Base-by-base conservation (phyloP, 306 rosid species). In the Myrica gale region DNA sequence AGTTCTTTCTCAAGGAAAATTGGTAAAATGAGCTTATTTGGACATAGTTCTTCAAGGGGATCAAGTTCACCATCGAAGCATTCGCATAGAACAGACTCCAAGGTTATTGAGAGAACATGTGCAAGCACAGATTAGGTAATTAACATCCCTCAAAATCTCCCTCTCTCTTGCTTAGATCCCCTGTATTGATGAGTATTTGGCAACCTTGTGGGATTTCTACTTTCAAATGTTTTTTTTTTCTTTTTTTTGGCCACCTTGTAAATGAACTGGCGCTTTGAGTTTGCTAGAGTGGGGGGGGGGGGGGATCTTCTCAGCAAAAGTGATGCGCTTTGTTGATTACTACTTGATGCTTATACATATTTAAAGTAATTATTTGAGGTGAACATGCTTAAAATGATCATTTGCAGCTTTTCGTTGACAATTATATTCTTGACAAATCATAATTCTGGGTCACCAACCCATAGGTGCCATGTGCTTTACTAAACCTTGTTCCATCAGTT, bases 41-140 rank as follows among this genome's bases (percentile, higher is more conserved):
- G 89, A 45, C 92, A 92, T 82, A 86, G 84, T 67, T 90, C 97
- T 74, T 92, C 99, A 2, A 87, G 90, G 85, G 98, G 90, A 76
- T 90, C 99, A 51, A 96, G 87, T 83, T 90, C 99, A 74, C 97
- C 98, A 16, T 96, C 99, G 0, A 88, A 75, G 69, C 91, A 96
- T 76, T 92, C 97, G 3, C 88, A 92, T n/a, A 88, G 97, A 86
- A 92, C 98, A 45, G 92, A 90, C 82, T 90, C 98, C 21, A 96
- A 96, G 87, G 97, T 92, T 76, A 88, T 96, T 47, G 94, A 92
- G 72, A 92, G 98, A 89, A 91, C 97, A 46, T 92, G 99, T 88
- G 97, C 97, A 76, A 92, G 98, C 90, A 90, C 92, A 37, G 96
- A 90, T 42, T 96, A 96, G 94, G 80, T n/a, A 52, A 46, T 73